Base-by-base conservation (phyloP, 164 flowering plant species). In the Piper longum region DNA sequence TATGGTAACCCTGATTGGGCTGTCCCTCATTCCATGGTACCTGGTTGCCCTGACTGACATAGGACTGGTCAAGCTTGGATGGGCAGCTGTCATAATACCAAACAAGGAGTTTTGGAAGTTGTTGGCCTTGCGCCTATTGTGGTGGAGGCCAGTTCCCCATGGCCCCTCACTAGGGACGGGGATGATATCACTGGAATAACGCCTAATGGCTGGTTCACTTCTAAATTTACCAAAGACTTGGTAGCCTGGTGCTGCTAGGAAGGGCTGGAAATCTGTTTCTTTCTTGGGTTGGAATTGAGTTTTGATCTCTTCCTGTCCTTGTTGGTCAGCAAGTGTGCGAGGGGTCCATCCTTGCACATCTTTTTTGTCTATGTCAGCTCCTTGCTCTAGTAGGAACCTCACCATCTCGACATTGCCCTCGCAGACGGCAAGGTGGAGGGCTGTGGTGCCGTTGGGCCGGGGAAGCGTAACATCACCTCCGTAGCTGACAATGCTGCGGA, bases 331-430 rank as follows among this genome's bases (percentile, higher is more conserved):
- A 9, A 90, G 80, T 18, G 65, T 82, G 60, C 86, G 74, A 1
- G 97, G 83, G 11, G 91, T 83, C 95, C 97, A 90, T 17, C 97
- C 91, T 41, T 74, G 60, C n/a, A 41, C 17, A 48, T 85, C 85
- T 0, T 84, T 78, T 64, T 68, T 76, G 74, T 88, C 85, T 3
- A 86, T 68, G 41, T 85, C 80, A 4, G 85, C 86, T 0, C 95
- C 89, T 40, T 75, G 78, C 16, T 76, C 78, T 48, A 88, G 52
- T 8, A 90, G 76, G 67, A 75, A 86, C 62, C 77, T 72, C 26
- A 86, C 95, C 4, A 83, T 72, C 41, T 83, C 88, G 2, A 48
- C 40, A 69, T 85, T 90, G 59, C 78, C 97, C 48, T 90, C 93
- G 45, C 79, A 75, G 16, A 88, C 95, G n/a, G 95, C 97, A 39